Evolutionary conservation across 1,284 basidiomycete species (phyloP).

Genomic region (Vanrija pseudolonga): DNA sequence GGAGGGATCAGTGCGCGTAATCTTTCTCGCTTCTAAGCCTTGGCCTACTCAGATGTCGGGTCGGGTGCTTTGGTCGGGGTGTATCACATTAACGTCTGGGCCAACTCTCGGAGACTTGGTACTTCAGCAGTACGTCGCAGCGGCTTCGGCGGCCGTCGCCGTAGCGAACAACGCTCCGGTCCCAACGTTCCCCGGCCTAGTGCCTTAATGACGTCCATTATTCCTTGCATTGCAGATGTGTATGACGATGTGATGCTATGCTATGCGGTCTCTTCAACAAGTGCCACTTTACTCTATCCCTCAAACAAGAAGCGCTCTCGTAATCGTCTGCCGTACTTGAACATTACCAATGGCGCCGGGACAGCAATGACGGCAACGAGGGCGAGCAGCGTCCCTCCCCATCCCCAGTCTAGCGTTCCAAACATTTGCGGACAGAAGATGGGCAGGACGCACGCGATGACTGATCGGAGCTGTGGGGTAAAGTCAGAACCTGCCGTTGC

Average conservation of each 20-base stretch:
- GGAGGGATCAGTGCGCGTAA: too few relatives aligned
- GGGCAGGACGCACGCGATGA: conserved; percentile 50
- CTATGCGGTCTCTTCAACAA: neutral
- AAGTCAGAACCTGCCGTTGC: conserved; percentile 4
- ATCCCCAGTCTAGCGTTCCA: conserved; percentile 50
- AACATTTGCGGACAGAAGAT: conserved; percentile 50
- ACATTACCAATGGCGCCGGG: conserved; percentile 50
- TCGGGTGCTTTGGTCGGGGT: too few relatives aligned
- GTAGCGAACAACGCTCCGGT: conserved; percentile 6
- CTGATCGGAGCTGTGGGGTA: conserved; percentile 30
- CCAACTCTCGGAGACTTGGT: too few relatives aligned
- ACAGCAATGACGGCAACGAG: conserved; percentile 45
- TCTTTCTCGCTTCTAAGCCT: neutral
- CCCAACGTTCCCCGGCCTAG: too few relatives aligned
- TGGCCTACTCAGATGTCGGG: neutral
- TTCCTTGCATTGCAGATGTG: neutral
- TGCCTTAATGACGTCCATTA: too few relatives aligned
- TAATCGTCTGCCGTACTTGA: conserved; percentile 45
- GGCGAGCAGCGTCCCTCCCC: conserved; percentile 49
- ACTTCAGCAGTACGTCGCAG: too few relatives aligned
- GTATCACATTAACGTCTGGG: too few relatives aligned
- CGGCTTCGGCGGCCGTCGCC: conserved; percentile 9
- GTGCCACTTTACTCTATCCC: conserved; percentile 1
- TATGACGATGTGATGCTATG: neutral
- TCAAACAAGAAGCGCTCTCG: conserved; percentile 44